Evolutionary conservation across 1,284 basidiomycete species (phyloP), one percentile per base, ranked within the genome.

Genomic region (Sparassis latifolia): DNA sequence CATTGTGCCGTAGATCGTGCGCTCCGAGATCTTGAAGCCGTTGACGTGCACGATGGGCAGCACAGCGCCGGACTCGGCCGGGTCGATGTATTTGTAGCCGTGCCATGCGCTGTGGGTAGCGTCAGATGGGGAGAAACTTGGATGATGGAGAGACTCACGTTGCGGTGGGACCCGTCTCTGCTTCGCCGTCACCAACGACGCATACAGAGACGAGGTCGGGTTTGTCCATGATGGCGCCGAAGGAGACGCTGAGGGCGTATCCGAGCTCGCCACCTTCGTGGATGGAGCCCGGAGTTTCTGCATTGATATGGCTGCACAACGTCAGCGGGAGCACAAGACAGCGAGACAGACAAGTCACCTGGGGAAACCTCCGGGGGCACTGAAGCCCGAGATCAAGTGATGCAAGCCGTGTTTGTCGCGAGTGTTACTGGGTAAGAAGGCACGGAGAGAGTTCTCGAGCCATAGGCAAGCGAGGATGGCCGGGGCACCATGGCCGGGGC

Each of bases 231-330:
- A 92, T 79, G 12, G 85, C 82, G 37, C 89, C 89, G 59, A 89
- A 94, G 0, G 90, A 79, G 7, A 92, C 90, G 35, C 84, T 77
- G 40, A 95, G 80, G 0, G 91, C 89, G 59, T 92, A 92, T 10
- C 90, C 91, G n/a, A 93, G 78, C 66, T 94, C 92, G 37, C 92
- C 84, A 50, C 92, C 92, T 69, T 96, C 92, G 60, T 95, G 92
- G 55, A 95, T 92, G 3, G 82, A 76, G 5, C 92, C 92, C 27
- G 91, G 91, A 0, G 88, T 91, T 66, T 89, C 80, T 0, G 88
- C 85, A 52, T 87, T 87, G 60, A 88, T 80, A 52, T 85, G 84
- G 61, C 81, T 83, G 48, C 2, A 56, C 33, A 38, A 52, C n/a
- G 37, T 48, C 33, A 50, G 42, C 47, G 44, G 30, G 33, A 9